phyloP scores from a whole-genome alignment of 257 asterid genomes.

The Henckelia pumila region DNA sequence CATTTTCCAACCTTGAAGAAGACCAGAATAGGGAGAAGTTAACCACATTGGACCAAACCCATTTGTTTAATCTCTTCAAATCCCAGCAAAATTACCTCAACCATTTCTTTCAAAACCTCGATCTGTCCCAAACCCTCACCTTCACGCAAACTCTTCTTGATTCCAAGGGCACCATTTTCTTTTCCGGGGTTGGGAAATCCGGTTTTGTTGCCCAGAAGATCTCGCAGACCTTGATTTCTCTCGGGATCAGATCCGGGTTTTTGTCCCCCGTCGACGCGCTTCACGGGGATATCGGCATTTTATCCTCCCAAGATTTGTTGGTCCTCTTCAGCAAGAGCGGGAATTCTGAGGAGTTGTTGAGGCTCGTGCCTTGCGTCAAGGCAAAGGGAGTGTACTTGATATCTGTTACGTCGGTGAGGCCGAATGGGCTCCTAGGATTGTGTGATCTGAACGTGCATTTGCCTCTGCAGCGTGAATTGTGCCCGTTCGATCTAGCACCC shows the following conservation, averaged over 20 bases:
- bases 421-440: conserved; percentile 54
- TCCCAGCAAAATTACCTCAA: conserved; percentile 85
- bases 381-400: conserved; percentile 82
- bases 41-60: conserved; percentile 43
- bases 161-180: conserved; percentile 71
- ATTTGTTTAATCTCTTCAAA: conserved; percentile 69
- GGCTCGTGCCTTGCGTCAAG: conserved; percentile 86
- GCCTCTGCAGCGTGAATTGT: conserved; percentile 84
- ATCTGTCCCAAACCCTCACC: conserved; percentile 67
- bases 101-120: conserved; percentile 87
- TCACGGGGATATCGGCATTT: conserved; percentile 95
- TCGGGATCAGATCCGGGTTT: conserved; percentile 75
- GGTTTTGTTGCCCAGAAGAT: conserved; percentile 92
- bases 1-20: conserved; percentile 23
- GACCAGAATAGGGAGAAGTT: conserved; percentile 21
- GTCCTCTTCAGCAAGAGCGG: conserved; percentile 95
- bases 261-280: conserved; percentile 89
- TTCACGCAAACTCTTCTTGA: conserved; percentile 77
- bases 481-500: conserved; percentile 93
- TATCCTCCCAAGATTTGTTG: conserved; percentile 54
- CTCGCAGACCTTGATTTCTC: conserved; percentile 78
- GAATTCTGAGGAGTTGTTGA: conserved; percentile 73
- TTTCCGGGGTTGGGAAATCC: conserved; percentile 95
- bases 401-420: conserved; percentile 75
- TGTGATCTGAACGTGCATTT: conserved; percentile 90